Evolutionary conservation across 345 rosid genomes (phyloP), one percentile per base, ranked within the genome.

Genomic region (Hirschfeldia incana): DNA sequence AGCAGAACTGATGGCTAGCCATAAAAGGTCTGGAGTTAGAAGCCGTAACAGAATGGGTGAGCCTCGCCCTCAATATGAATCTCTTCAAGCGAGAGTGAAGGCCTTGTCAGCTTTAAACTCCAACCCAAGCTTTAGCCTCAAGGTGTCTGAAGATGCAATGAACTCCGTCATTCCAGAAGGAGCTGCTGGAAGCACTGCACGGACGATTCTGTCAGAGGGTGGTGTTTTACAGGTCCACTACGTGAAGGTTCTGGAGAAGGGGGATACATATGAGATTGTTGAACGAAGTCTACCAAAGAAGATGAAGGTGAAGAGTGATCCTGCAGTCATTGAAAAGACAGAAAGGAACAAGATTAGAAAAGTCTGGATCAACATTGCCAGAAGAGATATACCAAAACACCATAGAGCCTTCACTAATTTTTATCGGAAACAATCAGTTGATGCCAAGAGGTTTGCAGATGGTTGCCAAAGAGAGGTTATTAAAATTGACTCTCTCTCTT

Each of bases 211-310:
- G 81, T 90, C 99, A 34, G 99, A 96, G 58, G 95, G 95, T 72
- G 98, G 98, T 74, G 91, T 89, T 51, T 82, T 96, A 80, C 98
- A 96, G 88, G 88, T 93, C 74, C 91, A 88, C 82, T 93, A 93
- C 84, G 99, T 96, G 84, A 96, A 92, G 84, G 98, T 96, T 84
- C 85, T 93, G 86, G 99, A 96, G 88, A 96, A 93, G 84, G 99
- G 99, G 71, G 99, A 96, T 74, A 91, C 97, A 1, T 96, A 96
- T 73, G 99, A 96, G 98, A 96, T 96, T 69, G 90, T 96, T 77
- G 92, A 87, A 78, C 87, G 99, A 74, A 90, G 95, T 81, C 83
- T 96, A 55, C 99, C 99, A 46, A 92, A 90, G 84, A 96, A 88
- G 83, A 87, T 84, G 46, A 88, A 88, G 83, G 16, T 89, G 75